phyloP scores from a whole-genome alignment of 2,329 filamentous ascomycete genomes.

The Achaetomium macrosporum region DNA sequence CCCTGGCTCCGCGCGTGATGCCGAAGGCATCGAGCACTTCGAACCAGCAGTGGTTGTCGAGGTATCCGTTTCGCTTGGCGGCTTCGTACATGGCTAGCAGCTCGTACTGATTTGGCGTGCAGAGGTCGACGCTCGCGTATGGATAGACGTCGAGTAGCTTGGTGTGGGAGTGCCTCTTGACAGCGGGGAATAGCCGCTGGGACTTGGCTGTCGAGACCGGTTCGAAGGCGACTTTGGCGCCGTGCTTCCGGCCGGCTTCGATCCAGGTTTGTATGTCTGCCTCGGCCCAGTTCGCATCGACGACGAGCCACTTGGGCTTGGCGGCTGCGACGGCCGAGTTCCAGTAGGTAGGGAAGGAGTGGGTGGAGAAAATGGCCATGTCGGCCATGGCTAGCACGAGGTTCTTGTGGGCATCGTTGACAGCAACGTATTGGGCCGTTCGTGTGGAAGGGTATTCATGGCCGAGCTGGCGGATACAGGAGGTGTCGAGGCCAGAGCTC shows the following conservation, averaged over 20 bases:
- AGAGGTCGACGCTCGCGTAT: constrained; percentile 59
- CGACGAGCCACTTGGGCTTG: constrained; percentile 68
- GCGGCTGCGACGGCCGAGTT: constrained; percentile 49
- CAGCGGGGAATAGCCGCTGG: constrained; percentile 55
- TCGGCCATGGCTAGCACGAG: constrained; percentile 93
- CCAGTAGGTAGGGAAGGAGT: constrained; percentile 53
- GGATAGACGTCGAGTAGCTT: constrained; percentile 48
- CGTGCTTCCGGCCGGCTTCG: constrained; percentile 48
- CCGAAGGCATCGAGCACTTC: constrained; percentile 70
- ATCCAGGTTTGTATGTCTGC: constrained; percentile 63
- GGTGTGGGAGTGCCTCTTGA: constrained; percentile 22
- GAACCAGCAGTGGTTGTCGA: constrained; percentile 73
- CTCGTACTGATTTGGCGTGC: constrained; percentile 80
- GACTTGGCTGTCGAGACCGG: constrained; percentile 83
- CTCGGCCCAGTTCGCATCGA: constrained; percentile 82
- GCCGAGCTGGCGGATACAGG: constrained; percentile 54
- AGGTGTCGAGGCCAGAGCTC: constrained; percentile 57
- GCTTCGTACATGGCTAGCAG: constrained; percentile 70
- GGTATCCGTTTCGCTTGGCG: constrained; percentile 59
- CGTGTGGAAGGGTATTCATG: constrained; percentile 47
- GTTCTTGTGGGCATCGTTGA: constrained; percentile 79
- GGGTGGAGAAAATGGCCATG: constrained; percentile 72
- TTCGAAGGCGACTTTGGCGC: constrained; percentile 68
- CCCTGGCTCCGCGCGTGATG: constrained; percentile 64
- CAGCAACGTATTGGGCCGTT: constrained; percentile 85